Conservation (phyloP, 2,329 filamentous ascomycete species). For the Colletotrichum gloeosporioides region DNA sequence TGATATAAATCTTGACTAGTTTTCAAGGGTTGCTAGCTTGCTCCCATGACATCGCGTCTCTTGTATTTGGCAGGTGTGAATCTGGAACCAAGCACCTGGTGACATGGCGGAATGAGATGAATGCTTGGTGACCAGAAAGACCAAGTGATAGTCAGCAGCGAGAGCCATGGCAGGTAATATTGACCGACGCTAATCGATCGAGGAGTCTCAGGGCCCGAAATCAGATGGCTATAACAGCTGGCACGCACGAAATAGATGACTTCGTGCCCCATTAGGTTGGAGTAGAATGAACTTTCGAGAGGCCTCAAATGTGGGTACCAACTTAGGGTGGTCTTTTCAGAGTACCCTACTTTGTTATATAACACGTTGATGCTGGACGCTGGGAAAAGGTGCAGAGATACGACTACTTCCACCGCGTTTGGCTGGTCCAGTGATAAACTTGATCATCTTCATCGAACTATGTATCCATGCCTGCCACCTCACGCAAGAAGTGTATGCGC, state of each 20-base stretch:
- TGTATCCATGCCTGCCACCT: fast-evolving
- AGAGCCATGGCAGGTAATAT: fast-evolving
- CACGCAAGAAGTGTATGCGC: not conserved
- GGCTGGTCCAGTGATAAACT: fast-evolving
- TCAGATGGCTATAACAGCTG: fast-evolving
- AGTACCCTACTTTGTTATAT: fast-evolving
- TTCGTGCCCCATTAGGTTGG: not conserved
- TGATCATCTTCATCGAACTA: too few species aligned
- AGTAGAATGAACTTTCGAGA: fast-evolving
- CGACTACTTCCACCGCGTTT: fast-evolving
- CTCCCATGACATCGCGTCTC: not conserved
- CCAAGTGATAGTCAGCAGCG: fast-evolving
- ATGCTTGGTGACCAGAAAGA: fast-evolving
- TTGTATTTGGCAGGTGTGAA: not conserved
- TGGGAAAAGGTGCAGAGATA: not conserved
- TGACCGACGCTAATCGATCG: not conserved
- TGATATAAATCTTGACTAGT: too few species aligned
- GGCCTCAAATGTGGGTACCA: fast-evolving
- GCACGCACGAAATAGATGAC: too few species aligned
- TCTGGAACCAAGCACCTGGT: not conserved
- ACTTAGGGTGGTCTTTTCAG: not conserved
- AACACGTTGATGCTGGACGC: not conserved
- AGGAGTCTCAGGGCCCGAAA: too few species aligned
- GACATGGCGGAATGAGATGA: fast-evolving
- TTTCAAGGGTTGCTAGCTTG: not conserved